Percentiles rank a stretch among this genome's conserved stretches.
Conservation (phyloP, 768 basidiomycete genomes). For the Cystofilobasidium macerans region DNA sequence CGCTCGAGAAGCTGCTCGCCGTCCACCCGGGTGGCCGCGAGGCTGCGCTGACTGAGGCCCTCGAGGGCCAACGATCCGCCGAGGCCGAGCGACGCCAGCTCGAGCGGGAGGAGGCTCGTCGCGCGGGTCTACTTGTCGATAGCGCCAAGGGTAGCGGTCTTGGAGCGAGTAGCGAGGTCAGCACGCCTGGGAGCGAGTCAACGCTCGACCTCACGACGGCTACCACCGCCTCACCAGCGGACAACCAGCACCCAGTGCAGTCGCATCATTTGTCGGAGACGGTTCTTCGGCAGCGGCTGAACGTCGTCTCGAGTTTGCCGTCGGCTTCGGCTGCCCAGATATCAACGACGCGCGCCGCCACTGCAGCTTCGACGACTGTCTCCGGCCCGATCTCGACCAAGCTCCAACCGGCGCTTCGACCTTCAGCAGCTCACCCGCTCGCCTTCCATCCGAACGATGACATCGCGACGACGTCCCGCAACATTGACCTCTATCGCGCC, state of each 20-base stretch:
- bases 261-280: background rate
- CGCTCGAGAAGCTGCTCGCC: conserved; percentile 31
- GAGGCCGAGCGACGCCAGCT: conserved; percentile 42
- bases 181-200: conserved; percentile 42
- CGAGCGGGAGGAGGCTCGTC: background rate
- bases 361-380: background rate
- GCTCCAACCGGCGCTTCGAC: conserved; percentile 22
- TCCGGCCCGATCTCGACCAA: background rate
- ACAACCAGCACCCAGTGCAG: no score
- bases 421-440: conserved; percentile 39
- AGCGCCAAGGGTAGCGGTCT: background rate
- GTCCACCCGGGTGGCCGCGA: conserved; percentile 28
- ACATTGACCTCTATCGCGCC: conserved; percentile 61
- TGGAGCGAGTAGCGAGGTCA: conserved; percentile 17
- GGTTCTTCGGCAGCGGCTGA: conserved; percentile 24
- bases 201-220: conserved; percentile 32
- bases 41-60: conserved; percentile 29
- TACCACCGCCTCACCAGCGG: no score
- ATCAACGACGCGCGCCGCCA: background rate
- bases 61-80: conserved; percentile 42
- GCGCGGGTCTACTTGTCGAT: conserved; percentile 48
- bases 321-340: no score
- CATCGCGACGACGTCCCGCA: conserved; percentile 59
- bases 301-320: no score
- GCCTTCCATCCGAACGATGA: conserved; percentile 55